Evolutionary conservation across 208 protist species (phyloP).

Genomic region (Leishmania amazonensis): DNA sequence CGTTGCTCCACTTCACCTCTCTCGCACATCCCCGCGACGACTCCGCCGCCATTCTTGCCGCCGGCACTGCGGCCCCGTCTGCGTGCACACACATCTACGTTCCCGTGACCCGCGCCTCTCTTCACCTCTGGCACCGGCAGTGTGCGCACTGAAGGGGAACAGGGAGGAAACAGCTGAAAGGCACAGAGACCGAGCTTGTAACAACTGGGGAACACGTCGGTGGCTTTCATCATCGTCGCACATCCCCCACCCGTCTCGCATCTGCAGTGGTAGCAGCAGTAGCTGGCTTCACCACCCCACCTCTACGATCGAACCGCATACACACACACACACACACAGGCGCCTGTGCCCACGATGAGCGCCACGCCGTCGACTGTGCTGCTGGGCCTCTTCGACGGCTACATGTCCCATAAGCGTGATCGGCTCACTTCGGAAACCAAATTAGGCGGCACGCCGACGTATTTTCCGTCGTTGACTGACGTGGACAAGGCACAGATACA

Average conservation of each 20-base stretch:
- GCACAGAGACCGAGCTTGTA: not conserved
- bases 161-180: not conserved
- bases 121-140: not conserved
- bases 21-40: not conserved
- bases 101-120: not conserved
- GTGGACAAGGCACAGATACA: conserved; percentile 33
- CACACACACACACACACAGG: not conserved
- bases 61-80: not conserved
- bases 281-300: not conserved
- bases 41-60: not conserved
- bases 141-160: not conserved
- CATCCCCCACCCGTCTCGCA: not conserved
- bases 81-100: not conserved
- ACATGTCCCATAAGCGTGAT: conserved; percentile 59
- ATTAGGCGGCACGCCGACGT: conserved; percentile 65
- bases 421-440: conserved; percentile 75
- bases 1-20: not conserved
- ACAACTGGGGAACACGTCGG: not conserved
- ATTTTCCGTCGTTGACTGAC: conserved; percentile 50
- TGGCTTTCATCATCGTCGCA: not conserved
- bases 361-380: conserved; percentile 32
- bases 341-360: not conserved
- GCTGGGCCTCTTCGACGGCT: conserved; percentile 80
- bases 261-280: not conserved
- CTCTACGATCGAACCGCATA: not conserved